Percentiles rank a stretch among this genome's conserved stretches.
These are phyloP conservation scores for Trichophyton equinum DNA, from an alignment of 2,329 filamentous ascomycete genomes.

Conservation along the genomic window DNA sequence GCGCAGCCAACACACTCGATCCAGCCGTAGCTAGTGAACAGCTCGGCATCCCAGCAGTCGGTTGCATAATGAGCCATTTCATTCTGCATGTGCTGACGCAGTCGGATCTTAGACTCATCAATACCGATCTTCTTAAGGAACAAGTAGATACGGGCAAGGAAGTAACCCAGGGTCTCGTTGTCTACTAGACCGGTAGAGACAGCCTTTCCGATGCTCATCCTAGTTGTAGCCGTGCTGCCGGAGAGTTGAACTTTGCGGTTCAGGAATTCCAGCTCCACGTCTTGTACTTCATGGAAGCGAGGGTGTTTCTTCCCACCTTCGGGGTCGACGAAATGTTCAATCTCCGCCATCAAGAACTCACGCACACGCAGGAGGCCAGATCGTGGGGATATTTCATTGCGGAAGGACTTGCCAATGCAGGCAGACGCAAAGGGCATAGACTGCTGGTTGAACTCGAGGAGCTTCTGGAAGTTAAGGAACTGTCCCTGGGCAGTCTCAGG, in stretches of 20 bases:
- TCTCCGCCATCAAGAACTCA: conserved; percentile 97
- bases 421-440: conserved; percentile 95
- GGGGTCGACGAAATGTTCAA: conserved; percentile 96
- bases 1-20: conserved; percentile 97
- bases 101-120: conserved; percentile 77
- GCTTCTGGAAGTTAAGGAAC: conserved; percentile 92
- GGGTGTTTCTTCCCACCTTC: conserved; percentile 87
- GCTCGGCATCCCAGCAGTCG: conserved; percentile 96
- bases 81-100: conserved; percentile 91
- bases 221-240: conserved; percentile 65
- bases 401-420: conserved; percentile 93
- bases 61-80: conserved; percentile 88
- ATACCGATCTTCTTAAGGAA: conserved; percentile 84
- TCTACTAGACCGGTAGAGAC: conserved; percentile 74
- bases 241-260: conserved; percentile 74
- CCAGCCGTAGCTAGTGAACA: conserved; percentile 88
- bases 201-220: conserved; percentile 70
- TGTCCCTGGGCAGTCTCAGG: conserved; percentile 97
- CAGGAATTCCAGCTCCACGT: conserved; percentile 72
- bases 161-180: conserved; percentile 97
- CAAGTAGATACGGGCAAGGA: conserved; percentile 81
- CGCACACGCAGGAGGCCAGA: conserved; percentile 84
- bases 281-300: conserved; percentile 73
- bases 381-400: conserved; percentile 93
- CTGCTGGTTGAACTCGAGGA: conserved; percentile 91